Conservation (phyloP, 148 eudicot genomes). For the Vaccinium darrowii region DNA sequence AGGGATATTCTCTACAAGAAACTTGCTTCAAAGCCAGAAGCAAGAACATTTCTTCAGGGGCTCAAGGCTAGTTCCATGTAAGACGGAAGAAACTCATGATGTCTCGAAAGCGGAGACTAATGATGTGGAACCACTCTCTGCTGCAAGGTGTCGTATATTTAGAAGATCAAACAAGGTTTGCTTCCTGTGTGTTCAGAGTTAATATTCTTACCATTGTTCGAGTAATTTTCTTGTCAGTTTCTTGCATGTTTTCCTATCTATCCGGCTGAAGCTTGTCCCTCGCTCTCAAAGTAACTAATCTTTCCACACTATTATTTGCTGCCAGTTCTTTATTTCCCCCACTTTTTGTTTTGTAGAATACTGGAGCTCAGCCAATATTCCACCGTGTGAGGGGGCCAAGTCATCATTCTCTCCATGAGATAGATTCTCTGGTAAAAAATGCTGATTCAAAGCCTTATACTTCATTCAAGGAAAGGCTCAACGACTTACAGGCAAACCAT, state of each 20-base stretch:
- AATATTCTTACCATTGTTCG: background rate
- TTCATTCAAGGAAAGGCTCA: conserved; percentile 69
- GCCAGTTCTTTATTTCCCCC: background rate
- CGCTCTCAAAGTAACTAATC: background rate
- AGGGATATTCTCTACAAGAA: conserved; percentile 62
- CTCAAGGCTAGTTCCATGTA: conserved; percentile 57
- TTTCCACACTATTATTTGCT: background rate
- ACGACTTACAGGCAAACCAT: conserved; percentile 61
- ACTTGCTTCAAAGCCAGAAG: conserved; percentile 54
- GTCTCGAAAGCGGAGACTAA: conserved; percentile 29
- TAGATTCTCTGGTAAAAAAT: conserved; percentile 58
- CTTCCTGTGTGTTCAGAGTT: background rate
- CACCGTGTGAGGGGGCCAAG: conserved; percentile 81
- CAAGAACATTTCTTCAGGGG: conserved; percentile 43
- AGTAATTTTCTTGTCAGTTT: conserved; percentile 8
- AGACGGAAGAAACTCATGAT: conserved; percentile 39
- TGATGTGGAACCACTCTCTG: conserved; percentile 45
- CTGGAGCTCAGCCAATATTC: conserved; percentile 44
- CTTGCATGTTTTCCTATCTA: background rate
- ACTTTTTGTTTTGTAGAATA: conserved; percentile 34
- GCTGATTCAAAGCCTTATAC: conserved; percentile 41
- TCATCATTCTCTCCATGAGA: conserved; percentile 59
- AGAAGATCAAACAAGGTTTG: conserved; percentile 53
- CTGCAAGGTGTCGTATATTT: conserved; percentile 84
- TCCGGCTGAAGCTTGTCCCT: background rate